Conservation (phyloP, 2,329 filamentous ascomycete genomes). For the Diaporthe amygdali region DNA sequence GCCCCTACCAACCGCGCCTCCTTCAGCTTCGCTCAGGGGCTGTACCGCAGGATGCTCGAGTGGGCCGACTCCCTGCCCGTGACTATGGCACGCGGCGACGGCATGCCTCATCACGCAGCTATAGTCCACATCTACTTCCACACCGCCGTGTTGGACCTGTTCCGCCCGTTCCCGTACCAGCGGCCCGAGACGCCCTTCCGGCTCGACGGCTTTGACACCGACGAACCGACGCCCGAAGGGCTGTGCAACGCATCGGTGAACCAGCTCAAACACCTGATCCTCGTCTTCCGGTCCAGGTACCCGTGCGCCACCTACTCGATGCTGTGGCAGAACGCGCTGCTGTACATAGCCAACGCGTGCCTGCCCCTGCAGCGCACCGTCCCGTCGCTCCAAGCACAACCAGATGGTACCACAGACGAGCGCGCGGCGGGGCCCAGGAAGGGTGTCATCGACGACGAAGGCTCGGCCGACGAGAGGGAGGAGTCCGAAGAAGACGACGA, state of each 20-base stretch:
- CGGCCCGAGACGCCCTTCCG: not conserved
- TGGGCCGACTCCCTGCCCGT: constrained; percentile 27
- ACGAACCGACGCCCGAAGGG: not conserved
- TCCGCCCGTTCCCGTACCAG: constrained; percentile 23
- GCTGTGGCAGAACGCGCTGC: constrained; percentile 34
- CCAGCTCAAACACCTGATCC: constrained; percentile 28
- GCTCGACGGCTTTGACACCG: not conserved
- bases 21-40: constrained; percentile 22
- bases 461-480: not conserved
- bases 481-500: constrained; percentile 21
- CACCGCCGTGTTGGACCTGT: constrained; percentile 25
- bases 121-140: constrained; percentile 27
- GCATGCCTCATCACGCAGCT: constrained; percentile 17
- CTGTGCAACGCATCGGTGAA: constrained; percentile 26
- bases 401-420: no score
- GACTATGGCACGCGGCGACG: constrained; percentile 5
- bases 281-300: constrained; percentile 22
- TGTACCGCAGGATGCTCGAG: constrained; percentile 28
- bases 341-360: constrained; percentile 35
- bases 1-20: constrained; percentile 17
- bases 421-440: no score
- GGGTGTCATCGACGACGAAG: not conserved
- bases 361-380: not conserved
- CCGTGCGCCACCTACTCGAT: constrained; percentile 25
- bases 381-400: no score